Conservation (phyloP, 176 grass and related monocot species). For the Rhynchospora breviuscula region DNA sequence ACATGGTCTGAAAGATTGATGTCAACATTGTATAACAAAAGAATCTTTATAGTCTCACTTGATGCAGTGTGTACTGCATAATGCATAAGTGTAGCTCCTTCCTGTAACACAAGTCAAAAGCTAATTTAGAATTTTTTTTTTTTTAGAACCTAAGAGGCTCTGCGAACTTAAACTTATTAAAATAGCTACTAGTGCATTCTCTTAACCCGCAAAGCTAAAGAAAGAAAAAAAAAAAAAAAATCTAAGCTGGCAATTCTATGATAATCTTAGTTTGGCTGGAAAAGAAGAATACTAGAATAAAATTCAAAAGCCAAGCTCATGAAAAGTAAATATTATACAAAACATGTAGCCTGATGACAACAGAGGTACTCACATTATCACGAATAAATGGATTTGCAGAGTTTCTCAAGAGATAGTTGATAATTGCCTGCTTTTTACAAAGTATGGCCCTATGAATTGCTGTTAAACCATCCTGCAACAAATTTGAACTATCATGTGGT, state of each 20-base stretch:
- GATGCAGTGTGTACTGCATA: slow-evolving; percentile 88
- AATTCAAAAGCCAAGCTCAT: not conserved
- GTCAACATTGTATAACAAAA: slow-evolving; percentile 84
- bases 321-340: not conserved
- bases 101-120: slow-evolving; percentile 43
- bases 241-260: not conserved
- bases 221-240: not conserved
- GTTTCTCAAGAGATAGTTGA: slow-evolving; percentile 90
- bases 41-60: slow-evolving; percentile 71
- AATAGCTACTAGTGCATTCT: not conserved
- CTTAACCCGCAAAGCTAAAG: not conserved
- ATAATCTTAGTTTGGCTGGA: not conserved
- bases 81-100: slow-evolving; percentile 90
- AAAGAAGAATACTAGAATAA: not conserved
- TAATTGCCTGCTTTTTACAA: slow-evolving; percentile 86
- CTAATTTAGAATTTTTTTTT: not conserved
- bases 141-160: not conserved
- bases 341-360: slow-evolving; percentile 4
- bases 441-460: slow-evolving; percentile 88
- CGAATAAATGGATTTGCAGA: slow-evolving; percentile 83
- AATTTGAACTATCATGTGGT: not conserved
- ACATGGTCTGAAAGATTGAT: slow-evolving; percentile 81
- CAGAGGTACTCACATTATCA: slow-evolving; percentile 55
- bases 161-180: not conserved
- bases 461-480: slow-evolving; percentile 54